These are phyloP conservation scores for Corylus avellana DNA, from an alignment of 306 rosid genomes.

Conservation along the genomic window DNA sequence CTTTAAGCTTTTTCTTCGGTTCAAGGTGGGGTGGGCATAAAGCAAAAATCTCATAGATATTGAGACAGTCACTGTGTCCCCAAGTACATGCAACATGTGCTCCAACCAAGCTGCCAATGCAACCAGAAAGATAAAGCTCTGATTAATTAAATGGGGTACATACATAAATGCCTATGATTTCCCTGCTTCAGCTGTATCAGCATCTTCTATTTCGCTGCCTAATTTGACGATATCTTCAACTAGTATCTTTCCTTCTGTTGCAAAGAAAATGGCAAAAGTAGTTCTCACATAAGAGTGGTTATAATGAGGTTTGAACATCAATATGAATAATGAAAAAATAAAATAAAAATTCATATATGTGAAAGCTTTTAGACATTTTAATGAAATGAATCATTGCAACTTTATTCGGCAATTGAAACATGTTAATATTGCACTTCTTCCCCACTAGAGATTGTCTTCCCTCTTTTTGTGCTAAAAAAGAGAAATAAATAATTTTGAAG, in stretches of 20 bases:
- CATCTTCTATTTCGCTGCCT: conserved; percentile 36
- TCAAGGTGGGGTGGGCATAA: not conserved
- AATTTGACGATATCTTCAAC: conserved; percentile 49
- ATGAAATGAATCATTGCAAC: not conserved
- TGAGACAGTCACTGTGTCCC: not conserved
- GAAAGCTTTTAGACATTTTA: too few relatives aligned
- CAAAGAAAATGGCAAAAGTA: not conserved
- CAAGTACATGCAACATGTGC: not conserved
- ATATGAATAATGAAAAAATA: not conserved
- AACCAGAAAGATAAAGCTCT: not conserved
- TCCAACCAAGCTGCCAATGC: not conserved
- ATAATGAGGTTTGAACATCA: not conserved
- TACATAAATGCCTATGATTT: conserved; percentile 16
- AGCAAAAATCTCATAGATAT: not conserved
- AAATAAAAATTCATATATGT: not conserved
- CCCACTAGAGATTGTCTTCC: not conserved
- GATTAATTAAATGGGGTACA: not conserved
- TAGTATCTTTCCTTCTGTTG: conserved; percentile 49
- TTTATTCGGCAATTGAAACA: not conserved
- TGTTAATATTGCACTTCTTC: not conserved
- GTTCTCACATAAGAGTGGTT: not conserved
- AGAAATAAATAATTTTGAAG: too few relatives aligned
- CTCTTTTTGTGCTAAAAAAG: not conserved
- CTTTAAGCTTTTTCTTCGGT: not conserved
- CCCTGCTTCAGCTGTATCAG: conserved; percentile 15